Percentiles rank a stretch among this genome's conserved stretches.
phyloP scores from a whole-genome alignment of 2,329 filamentous ascomycete genomes.

The Ophioceras dolichostomum region DNA sequence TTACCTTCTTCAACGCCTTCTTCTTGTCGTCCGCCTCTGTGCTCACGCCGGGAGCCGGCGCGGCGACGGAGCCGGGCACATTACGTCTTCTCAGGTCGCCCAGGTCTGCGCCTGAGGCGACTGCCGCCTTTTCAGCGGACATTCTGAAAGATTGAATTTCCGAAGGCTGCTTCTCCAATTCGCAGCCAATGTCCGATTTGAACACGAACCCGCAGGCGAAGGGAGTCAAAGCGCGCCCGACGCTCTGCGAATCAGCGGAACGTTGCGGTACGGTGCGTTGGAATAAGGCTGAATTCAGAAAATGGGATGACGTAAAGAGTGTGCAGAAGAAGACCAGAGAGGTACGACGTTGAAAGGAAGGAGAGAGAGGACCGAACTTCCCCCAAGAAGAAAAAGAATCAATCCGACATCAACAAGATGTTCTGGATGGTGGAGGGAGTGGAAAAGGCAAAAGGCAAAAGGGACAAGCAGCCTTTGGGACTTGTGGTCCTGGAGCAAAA shows the following conservation, averaged over 20 bases:
- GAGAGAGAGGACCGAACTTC: not conserved
- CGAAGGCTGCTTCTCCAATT: too few relatives aligned
- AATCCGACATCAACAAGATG: not conserved
- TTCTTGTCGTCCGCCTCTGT: constrained; percentile 50
- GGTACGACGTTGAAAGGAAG: not conserved
- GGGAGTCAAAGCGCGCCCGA: too few relatives aligned
- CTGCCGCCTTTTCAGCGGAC: constrained; percentile 40
- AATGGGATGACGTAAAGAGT: constrained; percentile 1
- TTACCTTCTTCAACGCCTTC: constrained; percentile 36
- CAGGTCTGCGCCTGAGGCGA: constrained; percentile 48
- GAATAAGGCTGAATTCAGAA: not conserved
- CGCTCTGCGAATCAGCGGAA: not conserved
- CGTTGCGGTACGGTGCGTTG: not conserved
- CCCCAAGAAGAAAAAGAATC: not conserved
- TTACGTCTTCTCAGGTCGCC: constrained; percentile 45
- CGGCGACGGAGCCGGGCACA: constrained; percentile 26
- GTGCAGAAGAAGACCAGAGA: constrained; percentile 1
- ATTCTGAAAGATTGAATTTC: too few relatives aligned
- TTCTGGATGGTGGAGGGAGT: too few relatives aligned
- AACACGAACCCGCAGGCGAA: too few relatives aligned
- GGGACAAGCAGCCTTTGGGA: not conserved
- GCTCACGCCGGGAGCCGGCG: constrained; percentile 19
- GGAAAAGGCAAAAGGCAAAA: not conserved
- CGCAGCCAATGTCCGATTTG: too few relatives aligned
- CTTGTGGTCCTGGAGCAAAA: not conserved